phyloP scores from a whole-genome alignment of 805 yeast genomes.

The Teunomyces gatunensis region DNA sequence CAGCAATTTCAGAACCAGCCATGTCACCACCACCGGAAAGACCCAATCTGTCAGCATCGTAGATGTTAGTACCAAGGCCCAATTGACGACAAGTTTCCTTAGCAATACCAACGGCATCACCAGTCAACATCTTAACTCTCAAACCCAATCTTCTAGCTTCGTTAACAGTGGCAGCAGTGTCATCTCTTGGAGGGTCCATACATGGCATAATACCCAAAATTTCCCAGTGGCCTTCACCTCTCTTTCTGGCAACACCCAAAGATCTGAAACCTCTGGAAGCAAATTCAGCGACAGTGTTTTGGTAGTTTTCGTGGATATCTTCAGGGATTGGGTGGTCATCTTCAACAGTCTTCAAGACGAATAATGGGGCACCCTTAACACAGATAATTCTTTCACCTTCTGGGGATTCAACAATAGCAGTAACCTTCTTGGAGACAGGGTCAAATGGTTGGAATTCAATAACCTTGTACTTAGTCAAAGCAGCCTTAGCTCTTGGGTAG shows the following conservation, averaged over 20 bases:
- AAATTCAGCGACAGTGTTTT: conserved; percentile 95
- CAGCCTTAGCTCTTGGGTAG: conserved; percentile 91
- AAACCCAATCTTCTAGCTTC: conserved; percentile 91
- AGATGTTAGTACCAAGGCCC: conserved; percentile 94
- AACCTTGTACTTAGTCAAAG: conserved; percentile 91
- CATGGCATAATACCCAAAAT: conserved; percentile 97
- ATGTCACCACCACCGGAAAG: conserved; percentile 91
- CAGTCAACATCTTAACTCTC: conserved; percentile 96
- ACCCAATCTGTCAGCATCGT: conserved; percentile 96
- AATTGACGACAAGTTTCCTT: conserved; percentile 97
- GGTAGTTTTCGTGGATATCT: conserved; percentile 89
- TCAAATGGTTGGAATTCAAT: conserved; percentile 96
- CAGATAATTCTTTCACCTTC: conserved; percentile 92
- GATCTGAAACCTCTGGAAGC: conserved; percentile 99
- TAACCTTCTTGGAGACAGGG: conserved; percentile 96
- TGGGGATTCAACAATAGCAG: conserved; percentile 93
- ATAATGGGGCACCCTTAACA: conserved; percentile 98
- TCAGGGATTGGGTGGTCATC: conserved; percentile 96
- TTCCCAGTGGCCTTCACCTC: conserved; percentile 98
- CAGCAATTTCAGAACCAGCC: conserved; percentile 97
- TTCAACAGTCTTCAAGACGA: conserved; percentile 94
- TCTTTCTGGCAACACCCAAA: conserved; percentile 97
- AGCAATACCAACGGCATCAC: conserved; percentile 99
- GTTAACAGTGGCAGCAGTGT: conserved; percentile 89
- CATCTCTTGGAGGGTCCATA: conserved; percentile 99